Evolutionary conservation across 345 rosid species (phyloP).

Genomic region (Passiflora organensis): DNA sequence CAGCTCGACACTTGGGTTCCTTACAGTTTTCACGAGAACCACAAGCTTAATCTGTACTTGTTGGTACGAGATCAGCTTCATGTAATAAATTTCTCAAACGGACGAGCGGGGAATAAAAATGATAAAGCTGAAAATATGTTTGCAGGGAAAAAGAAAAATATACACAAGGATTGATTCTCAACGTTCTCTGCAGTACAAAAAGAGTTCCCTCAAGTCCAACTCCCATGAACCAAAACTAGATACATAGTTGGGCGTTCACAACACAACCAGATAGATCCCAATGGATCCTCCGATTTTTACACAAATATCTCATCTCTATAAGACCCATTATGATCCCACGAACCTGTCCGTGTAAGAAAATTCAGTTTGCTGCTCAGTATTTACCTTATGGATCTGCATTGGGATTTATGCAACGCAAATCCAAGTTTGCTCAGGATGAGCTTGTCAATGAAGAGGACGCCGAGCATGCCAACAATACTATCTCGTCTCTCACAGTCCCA

Average conservation of each 20-base stretch:
- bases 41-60: no score
- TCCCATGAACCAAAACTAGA: slow-evolving; percentile 23
- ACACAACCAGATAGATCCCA: slow-evolving; percentile 29
- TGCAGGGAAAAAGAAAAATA: slow-evolving; percentile 13
- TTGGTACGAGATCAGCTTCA: no score
- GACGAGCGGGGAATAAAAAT: no score
- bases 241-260: slow-evolving; percentile 24
- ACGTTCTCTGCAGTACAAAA: neutral
- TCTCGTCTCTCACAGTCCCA: slow-evolving; percentile 52
- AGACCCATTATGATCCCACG: slow-evolving; percentile 17
- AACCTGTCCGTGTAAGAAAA: slow-evolving; percentile 15
- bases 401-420: neutral
- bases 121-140: no score
- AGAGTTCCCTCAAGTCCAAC: slow-evolving; percentile 10
- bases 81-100: no score
- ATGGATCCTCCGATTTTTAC: slow-evolving; percentile 33
- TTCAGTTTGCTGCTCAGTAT: slow-evolving; percentile 22
- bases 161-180: slow-evolving; percentile 18
- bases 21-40: no score
- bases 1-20: no score
- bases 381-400: slow-evolving; percentile 31
- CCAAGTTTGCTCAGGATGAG: slow-evolving; percentile 2
- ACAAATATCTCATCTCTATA: slow-evolving; percentile 32
- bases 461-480: neutral
- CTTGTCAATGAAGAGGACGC: neutral